Conservation (phyloP, 441 rosid genomes). For the Erodium moschatum region DNA sequence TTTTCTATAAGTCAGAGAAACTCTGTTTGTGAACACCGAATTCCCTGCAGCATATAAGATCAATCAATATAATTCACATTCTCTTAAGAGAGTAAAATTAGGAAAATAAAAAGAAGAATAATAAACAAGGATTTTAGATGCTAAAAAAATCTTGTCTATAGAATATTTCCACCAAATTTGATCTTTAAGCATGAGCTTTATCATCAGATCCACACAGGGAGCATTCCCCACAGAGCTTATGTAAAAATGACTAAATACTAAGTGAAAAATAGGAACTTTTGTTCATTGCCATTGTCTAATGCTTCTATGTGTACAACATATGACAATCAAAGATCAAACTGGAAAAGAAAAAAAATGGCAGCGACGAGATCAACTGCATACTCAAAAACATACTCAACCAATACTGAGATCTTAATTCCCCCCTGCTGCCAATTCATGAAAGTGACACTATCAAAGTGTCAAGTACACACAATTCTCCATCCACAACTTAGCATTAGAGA, state of each 20-base stretch:
- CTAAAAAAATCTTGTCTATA: not conserved
- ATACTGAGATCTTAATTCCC: not conserved
- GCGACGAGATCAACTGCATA: not conserved
- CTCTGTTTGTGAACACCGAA: conserved; percentile 19
- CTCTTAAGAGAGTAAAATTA: not conserved
- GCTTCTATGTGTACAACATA: not conserved
- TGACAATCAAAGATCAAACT: no score
- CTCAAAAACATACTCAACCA: not conserved
- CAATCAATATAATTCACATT: conserved; percentile 11
- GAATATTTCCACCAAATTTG: not conserved
- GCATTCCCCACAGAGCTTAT: not conserved
- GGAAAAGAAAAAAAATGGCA: no score
- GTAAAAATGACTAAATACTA: not conserved
- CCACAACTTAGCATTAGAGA: no score
- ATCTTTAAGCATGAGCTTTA: not conserved
- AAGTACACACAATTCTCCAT: no score
- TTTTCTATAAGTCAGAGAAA: conserved; percentile 20
- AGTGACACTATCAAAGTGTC: not conserved
- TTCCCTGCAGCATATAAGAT: conserved; percentile 17
- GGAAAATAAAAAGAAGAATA: no score
- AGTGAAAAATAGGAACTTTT: not conserved
- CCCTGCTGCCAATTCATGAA: not conserved
- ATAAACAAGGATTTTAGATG: not conserved
- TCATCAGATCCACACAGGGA: not conserved
- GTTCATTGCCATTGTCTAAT: not conserved